These are phyloP conservation scores for Stereum hirsutum DNA, from an alignment of 1,284 basidiomycete species.

Conservation along the genomic window DNA sequence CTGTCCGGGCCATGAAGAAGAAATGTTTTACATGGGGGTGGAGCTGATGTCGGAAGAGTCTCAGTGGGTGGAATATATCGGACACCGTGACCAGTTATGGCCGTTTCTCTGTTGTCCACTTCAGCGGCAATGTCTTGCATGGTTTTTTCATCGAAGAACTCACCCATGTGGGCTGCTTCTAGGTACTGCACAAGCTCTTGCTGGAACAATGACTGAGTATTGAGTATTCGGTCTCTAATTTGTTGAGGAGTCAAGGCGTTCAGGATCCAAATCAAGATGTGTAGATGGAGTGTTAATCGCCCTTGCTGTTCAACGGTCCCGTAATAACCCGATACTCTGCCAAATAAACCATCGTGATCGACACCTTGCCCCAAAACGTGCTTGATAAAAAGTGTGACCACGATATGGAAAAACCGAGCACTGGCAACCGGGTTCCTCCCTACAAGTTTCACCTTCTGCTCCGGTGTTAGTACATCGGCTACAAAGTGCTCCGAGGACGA, in stretches of 20 bases:
- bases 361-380: neutral
- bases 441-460: too few species aligned
- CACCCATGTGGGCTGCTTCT: constrained; percentile 10
- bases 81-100: too few species aligned
- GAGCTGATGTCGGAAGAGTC: too few species aligned
- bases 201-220: constrained; percentile 11
- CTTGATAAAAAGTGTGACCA: neutral
- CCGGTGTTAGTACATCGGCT: neutral
- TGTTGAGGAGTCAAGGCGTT: constrained; percentile 17
- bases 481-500: constrained; percentile 9
- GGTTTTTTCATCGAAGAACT: too few species aligned
- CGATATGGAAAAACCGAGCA: constrained; percentile 1
- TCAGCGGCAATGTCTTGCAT: too few species aligned
- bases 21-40: too few species aligned
- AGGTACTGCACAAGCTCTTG: constrained; percentile 10
- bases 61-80: too few species aligned
- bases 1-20: too few species aligned
- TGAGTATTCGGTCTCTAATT: constrained; percentile 15
- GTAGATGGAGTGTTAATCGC: neutral
- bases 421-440: constrained; percentile 1
- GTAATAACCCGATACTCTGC: constrained; percentile 1
- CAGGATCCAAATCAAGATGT: constrained; percentile 20
- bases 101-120: too few species aligned
- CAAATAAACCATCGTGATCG: neutral
- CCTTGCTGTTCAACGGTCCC: constrained; percentile 1